Evolutionary conservation across 2,329 filamentous ascomycete genomes (phyloP).

Genomic region (Alternaria arborescens): DNA sequence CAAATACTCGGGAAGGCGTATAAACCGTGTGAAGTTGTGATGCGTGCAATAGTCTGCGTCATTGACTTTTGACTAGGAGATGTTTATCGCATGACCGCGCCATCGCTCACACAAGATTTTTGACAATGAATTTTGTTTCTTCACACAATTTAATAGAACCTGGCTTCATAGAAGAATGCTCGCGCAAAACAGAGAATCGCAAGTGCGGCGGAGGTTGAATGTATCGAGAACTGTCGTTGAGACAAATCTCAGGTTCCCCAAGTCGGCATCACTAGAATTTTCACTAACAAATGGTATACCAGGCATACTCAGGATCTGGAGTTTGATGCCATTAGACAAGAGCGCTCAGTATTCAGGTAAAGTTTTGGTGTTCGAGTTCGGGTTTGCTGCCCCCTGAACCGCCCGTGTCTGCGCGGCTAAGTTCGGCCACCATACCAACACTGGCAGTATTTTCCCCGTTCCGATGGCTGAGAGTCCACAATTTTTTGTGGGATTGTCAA

Average conservation of each 20-base stretch:
- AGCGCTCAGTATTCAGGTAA: neutral
- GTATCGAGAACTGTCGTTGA: neutral
- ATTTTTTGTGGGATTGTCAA: neutral
- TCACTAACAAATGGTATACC: neutral
- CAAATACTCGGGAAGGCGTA: neutral
- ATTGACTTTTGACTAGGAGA: neutral
- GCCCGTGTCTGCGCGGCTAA: neutral
- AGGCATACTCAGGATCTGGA: neutral
- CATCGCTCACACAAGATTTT: neutral
- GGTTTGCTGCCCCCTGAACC: neutral
- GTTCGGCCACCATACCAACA: neutral
- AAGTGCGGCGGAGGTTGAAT: neutral
- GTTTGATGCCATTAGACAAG: neutral
- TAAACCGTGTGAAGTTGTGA: neutral
- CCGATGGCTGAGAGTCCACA: neutral
- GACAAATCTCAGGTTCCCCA: too few species aligned
- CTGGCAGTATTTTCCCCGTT: neutral
- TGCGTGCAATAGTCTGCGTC: neutral
- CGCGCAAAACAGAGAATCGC: neutral
- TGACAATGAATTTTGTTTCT: neutral
- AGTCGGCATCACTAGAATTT: neutral
- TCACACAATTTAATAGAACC: neutral
- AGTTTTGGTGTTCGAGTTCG: neutral
- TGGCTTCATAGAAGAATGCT: neutral
- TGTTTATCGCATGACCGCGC: neutral